phyloP scores from a whole-genome alignment of 345 rosid species.

The Eucalyptus curtisii region DNA sequence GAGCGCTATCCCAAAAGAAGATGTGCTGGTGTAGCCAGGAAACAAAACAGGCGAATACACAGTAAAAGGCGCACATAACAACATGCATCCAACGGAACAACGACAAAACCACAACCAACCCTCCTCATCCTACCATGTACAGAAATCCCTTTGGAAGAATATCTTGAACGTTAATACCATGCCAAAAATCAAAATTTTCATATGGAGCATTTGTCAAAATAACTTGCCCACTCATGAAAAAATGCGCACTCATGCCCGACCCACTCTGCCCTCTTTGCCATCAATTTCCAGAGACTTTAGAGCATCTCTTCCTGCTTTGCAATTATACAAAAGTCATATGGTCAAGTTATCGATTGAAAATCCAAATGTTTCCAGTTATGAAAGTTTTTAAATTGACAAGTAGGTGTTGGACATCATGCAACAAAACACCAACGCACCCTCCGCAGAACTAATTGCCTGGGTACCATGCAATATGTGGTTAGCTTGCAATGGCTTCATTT shows the following conservation, averaged over 20 bases:
- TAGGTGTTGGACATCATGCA: neutral
- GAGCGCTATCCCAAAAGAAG: neutral
- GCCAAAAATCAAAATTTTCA: neutral
- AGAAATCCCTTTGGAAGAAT: neutral
- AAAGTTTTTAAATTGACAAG: too few species aligned
- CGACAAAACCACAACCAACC: neutral
- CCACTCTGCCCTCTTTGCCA: neutral
- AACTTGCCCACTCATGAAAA: neutral
- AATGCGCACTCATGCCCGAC: rapidly evolving
- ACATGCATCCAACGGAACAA: neutral
- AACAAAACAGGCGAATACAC: neutral
- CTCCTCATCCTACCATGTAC: neutral
- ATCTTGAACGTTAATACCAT: rapidly evolving
- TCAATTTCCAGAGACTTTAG: too few species aligned
- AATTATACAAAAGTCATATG: neutral
- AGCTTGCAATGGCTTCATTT: neutral
- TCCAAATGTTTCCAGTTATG: neutral
- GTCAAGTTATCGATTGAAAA: neutral
- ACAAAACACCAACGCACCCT: neutral
- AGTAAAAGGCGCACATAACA: neutral
- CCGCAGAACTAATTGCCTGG: neutral
- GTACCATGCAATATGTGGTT: rapidly evolving
- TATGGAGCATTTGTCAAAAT: neutral
- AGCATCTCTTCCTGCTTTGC: neutral
- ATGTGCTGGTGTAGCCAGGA: neutral